phyloP scores from a whole-genome alignment of 2,329 filamentous ascomycete species.

The Penicillium carneum region DNA sequence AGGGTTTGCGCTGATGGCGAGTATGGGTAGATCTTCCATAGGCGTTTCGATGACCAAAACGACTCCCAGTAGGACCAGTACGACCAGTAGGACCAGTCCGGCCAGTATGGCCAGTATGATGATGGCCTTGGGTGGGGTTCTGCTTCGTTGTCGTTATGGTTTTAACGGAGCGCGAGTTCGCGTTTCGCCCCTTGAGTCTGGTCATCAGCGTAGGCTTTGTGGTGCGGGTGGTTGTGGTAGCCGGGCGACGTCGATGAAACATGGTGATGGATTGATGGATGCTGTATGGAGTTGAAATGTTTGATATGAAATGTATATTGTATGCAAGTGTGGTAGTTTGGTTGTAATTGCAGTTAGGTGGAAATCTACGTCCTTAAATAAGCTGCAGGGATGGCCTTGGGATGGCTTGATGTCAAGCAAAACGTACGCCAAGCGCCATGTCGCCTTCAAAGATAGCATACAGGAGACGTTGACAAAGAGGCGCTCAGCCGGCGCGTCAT shows the following conservation, averaged over 20 bases:
- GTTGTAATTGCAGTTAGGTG: background rate
- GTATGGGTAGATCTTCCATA: conserved; percentile 34
- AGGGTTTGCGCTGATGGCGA: conserved; percentile 72
- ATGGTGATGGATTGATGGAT: conserved; percentile 17
- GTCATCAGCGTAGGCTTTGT: conserved; percentile 62
- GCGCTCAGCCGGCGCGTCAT: conserved; percentile 32
- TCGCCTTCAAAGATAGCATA: conserved; percentile 17
- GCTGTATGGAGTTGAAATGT: background rate
- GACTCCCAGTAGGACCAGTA: conserved; percentile 29
- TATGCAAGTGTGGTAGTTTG: background rate
- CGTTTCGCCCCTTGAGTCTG: conserved; percentile 57
- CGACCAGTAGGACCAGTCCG: conserved; percentile 33
- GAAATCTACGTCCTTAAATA: conserved; percentile 11
- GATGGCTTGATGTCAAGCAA: background rate
- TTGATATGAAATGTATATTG: background rate
- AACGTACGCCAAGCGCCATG: conserved; percentile 31
- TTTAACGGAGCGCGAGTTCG: conserved; percentile 46
- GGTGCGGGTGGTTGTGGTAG: conserved; percentile 50
- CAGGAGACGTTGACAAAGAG: conserved; percentile 20
- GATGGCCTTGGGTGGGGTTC: background rate
- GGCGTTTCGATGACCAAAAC: conserved; percentile 18
- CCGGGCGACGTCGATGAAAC: conserved; percentile 31
- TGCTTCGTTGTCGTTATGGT: conserved; percentile 52
- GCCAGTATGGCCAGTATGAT: background rate
- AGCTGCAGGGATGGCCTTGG: background rate